Conservation (phyloP, 768 basidiomycete species). For the Mrakia blollopis region DNA sequence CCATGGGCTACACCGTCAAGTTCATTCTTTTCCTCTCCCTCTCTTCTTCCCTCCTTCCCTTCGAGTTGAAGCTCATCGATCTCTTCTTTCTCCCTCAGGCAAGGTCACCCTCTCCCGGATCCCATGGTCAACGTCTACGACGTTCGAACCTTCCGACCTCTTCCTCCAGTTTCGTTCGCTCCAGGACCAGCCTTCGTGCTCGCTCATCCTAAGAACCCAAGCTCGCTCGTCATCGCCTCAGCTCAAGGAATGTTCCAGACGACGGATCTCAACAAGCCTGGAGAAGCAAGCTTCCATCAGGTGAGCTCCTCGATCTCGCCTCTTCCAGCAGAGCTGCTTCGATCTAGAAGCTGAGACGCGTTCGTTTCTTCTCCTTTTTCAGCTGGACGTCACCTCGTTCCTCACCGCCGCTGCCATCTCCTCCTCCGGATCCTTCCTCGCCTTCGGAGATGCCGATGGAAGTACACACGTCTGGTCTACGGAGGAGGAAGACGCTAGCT, state of each 20-base stretch:
- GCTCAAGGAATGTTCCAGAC: constrained; percentile 77
- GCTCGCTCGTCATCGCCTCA: constrained; percentile 66
- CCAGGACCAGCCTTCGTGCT: constrained; percentile 81
- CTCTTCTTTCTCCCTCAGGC: constrained; percentile 50
- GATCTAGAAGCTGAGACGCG: not conserved
- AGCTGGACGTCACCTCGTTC: constrained; percentile 52
- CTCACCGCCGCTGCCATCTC: constrained; percentile 76
- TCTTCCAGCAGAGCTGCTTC: not conserved
- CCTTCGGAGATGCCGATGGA: constrained; percentile 85
- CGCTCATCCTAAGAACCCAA: constrained; percentile 66
- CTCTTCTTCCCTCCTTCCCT: not conserved
- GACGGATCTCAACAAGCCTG: constrained; percentile 70
- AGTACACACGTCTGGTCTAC: constrained; percentile 72
- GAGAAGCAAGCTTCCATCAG: constrained; percentile 66
- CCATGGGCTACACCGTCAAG: constrained; percentile 33
- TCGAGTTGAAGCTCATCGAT: not conserved
- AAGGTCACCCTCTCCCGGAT: constrained; percentile 80
- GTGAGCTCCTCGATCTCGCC: constrained; percentile 45
- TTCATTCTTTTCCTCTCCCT: not conserved
- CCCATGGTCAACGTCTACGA: constrained; percentile 92
- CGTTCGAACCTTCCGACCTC: constrained; percentile 69
- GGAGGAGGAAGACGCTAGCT: constrained; percentile 51
- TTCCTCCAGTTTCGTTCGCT: constrained; percentile 82
- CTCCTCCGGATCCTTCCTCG: constrained; percentile 81
- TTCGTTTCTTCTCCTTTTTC: not conserved